phyloP scores from a whole-genome alignment of 208 protist species.

The Porcisia hertigi region DNA sequence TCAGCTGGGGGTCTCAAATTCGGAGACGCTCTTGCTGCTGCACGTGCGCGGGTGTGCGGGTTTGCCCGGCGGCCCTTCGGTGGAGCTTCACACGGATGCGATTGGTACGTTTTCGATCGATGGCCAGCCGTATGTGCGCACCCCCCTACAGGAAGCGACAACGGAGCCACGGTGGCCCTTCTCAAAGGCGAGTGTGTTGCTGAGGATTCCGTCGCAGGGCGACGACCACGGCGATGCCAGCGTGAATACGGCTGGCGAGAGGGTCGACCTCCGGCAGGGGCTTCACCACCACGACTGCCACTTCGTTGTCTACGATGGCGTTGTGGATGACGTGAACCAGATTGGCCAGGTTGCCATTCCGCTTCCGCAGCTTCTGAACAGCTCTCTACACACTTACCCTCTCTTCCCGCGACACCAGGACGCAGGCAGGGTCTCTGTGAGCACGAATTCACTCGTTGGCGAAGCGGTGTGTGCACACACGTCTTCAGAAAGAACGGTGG shows the following conservation, averaged over 20 bases:
- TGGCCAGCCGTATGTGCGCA: conserved; percentile 43
- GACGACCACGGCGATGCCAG: background rate
- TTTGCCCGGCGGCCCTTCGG: conserved; percentile 51
- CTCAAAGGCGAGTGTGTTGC: conserved; percentile 32
- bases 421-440: background rate
- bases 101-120: conserved; percentile 49
- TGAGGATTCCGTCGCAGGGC: conserved; percentile 40
- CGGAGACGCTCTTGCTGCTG: conserved; percentile 47
- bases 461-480: background rate
- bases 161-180: conserved; percentile 53
- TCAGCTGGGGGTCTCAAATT: background rate
- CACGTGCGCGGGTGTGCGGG: conserved; percentile 54
- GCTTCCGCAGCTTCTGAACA: conserved; percentile 59
- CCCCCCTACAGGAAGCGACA: conserved; percentile 43
- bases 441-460: background rate
- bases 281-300: conserved; percentile 16
- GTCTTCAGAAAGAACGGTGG: conserved; percentile 12
- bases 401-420: conserved; percentile 24
- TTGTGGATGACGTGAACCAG: conserved; percentile 70
- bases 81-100: conserved; percentile 59
- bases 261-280: background rate
- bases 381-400: conserved; percentile 39
- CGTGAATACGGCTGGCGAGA: background rate
- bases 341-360: conserved; percentile 67
- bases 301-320: conserved; percentile 75